phyloP scores from a whole-genome alignment of 2,329 filamentous ascomycete genomes.

The Huntiella savannae region DNA sequence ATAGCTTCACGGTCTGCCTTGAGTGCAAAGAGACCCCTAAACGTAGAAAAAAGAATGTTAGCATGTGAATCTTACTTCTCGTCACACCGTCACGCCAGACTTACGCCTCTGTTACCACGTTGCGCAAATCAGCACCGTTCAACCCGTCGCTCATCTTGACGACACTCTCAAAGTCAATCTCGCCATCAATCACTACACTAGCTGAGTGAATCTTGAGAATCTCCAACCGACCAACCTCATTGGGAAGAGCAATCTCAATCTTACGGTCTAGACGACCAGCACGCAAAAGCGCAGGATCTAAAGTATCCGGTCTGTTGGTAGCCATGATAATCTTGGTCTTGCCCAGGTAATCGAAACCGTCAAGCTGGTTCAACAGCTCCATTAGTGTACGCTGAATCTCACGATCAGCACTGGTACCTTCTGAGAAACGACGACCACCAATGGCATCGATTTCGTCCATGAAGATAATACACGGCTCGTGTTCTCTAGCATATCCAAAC shows the following conservation, averaged over 20 bases:
- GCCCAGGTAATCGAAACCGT: constrained; percentile 96
- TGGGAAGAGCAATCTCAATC: constrained; percentile 92
- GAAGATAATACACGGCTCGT: constrained; percentile 99
- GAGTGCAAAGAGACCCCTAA: constrained; percentile 84
- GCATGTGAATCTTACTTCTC: constrained; percentile 12
- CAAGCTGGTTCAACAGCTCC: constrained; percentile 95
- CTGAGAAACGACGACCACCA: constrained; percentile 85
- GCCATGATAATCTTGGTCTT: constrained; percentile 99
- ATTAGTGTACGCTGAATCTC: constrained; percentile 97
- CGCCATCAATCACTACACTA: constrained; percentile 73
- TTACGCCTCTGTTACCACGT: constrained; percentile 96
- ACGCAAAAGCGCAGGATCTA: constrained; percentile 81
- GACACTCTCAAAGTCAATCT: constrained; percentile 96
- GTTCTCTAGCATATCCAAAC: constrained; percentile 98
- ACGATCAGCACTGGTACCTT: constrained; percentile 91
- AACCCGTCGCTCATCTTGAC: constrained; percentile 99
- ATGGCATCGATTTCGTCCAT: constrained; percentile 99
- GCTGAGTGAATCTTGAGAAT: constrained; percentile 94
- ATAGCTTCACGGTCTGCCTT: constrained; percentile 93
- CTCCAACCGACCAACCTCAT: constrained; percentile 88
- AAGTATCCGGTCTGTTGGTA: constrained; percentile 88
- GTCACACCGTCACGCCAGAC: constrained; percentile 22
- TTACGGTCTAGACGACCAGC: constrained; percentile 90
- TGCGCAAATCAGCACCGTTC: constrained; percentile 91
- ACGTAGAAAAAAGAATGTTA: constrained; percentile 13